Evolutionary conservation across 768 basidiomycete genomes (phyloP).

Genomic region (Psilocybe azurescens): DNA sequence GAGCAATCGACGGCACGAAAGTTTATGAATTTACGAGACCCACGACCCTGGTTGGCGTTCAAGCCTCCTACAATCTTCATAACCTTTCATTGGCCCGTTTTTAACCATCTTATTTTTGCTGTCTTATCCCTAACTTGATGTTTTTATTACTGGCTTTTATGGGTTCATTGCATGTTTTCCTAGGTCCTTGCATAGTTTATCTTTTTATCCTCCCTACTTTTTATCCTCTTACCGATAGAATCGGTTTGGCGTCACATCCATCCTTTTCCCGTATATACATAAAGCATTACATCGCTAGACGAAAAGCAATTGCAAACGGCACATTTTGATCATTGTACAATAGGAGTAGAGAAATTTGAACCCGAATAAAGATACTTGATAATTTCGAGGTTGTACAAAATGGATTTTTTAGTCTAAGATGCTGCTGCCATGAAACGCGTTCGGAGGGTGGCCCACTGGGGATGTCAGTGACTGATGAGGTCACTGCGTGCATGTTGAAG

Average conservation of each 20-base stretch:
- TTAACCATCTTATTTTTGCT: slow-evolving; percentile 14
- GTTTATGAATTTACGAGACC: slow-evolving; percentile 39
- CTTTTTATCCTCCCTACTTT: slow-evolving; percentile 2
- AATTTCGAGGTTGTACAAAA: slow-evolving; percentile 10
- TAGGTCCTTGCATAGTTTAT: slow-evolving; percentile 3
- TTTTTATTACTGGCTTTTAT: slow-evolving; percentile 19
- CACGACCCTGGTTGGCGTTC: slow-evolving; percentile 50
- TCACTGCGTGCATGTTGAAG: not conserved
- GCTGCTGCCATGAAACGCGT: not conserved
- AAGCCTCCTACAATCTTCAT: slow-evolving; percentile 25
- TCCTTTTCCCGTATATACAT: not conserved
- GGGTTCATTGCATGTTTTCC: slow-evolving; percentile 19
- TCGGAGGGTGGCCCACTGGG: not conserved
- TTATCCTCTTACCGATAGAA: slow-evolving; percentile 19
- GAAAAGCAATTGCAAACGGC: slow-evolving; percentile 21
- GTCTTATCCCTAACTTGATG: slow-evolving; percentile 29
- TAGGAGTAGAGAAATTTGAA: slow-evolving; percentile 11
- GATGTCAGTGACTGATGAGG: not conserved
- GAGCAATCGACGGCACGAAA: slow-evolving; percentile 29
- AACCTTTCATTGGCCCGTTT: slow-evolving; percentile 23
- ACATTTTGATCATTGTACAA: slow-evolving; percentile 12
- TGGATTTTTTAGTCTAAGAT: not conserved
- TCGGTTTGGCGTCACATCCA: slow-evolving; percentile 17
- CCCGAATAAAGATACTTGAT: slow-evolving; percentile 13
- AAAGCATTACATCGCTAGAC: slow-evolving; percentile 18